A percentile compares a stretch with the other conserved stretches of the same genome.
Conservation (phyloP, 345 rosid genomes). For the Ceriops zippeliana region DNA sequence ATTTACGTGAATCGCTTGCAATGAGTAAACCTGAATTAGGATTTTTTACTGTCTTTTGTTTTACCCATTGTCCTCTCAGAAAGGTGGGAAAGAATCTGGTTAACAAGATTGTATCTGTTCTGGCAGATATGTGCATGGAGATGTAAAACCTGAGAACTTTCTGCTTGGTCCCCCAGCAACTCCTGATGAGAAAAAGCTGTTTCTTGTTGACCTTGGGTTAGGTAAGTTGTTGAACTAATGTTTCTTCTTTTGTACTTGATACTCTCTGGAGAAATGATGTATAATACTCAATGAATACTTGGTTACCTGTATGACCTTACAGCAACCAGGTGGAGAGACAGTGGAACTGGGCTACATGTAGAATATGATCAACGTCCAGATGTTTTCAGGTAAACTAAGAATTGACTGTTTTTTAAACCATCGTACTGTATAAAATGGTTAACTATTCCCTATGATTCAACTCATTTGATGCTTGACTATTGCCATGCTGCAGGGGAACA, state of each 20-base stretch:
- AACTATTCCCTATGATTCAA: neutral
- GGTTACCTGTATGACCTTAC: constrained; percentile 24
- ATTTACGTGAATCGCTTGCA: neutral
- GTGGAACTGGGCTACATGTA: constrained; percentile 73
- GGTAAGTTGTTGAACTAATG: constrained; percentile 37
- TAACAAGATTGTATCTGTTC: constrained; percentile 20
- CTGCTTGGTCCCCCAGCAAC: constrained; percentile 87
- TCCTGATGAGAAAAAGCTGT: constrained; percentile 80
- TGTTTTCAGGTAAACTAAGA: constrained; percentile 68
- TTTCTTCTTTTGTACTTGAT: neutral
- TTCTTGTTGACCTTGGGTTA: constrained; percentile 89
- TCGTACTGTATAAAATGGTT: neutral
- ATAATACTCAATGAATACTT: neutral
- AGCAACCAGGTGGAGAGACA: constrained; percentile 93
- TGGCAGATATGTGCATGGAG: constrained; percentile 92
- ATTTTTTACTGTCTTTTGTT: neutral
- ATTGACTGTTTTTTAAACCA: neutral
- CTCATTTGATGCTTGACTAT: constrained; percentile 9
- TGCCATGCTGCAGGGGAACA: constrained; percentile 69
- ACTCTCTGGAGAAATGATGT: neutral
- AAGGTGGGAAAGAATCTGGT: neutral
- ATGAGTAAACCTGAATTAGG: neutral
- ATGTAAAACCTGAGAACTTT: constrained; percentile 96
- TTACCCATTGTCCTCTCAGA: too few relatives aligned
- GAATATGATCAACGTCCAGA: constrained; percentile 99